These are phyloP conservation scores for Penicillium sp. DNA, from an alignment of 2,329 filamentous ascomycete genomes.

Conservation along the genomic window DNA sequence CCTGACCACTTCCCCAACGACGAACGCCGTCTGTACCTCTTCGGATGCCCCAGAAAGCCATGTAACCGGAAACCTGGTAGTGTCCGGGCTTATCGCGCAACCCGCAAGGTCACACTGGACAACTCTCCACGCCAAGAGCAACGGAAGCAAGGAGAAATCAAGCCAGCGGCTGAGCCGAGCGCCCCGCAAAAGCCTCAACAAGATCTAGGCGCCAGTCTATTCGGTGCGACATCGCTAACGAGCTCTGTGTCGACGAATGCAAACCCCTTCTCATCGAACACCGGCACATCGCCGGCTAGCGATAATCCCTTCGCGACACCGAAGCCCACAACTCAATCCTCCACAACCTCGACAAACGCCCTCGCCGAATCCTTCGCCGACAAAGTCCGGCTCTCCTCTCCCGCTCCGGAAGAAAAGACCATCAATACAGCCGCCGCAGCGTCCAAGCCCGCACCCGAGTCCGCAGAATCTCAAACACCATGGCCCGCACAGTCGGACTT, in stretches of 20 bases:
- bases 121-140: conserved; percentile 26
- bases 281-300: conserved; percentile 32
- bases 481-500: conserved; percentile 70
- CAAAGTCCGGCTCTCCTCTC: conserved; percentile 57
- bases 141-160: conserved; percentile 8
- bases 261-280: conserved; percentile 55
- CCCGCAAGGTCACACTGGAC: conserved; percentile 49
- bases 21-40: conserved; percentile 83
- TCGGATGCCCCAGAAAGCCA: conserved; percentile 71
- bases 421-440: conserved; percentile 14
- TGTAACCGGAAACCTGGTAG: conserved; percentile 82
- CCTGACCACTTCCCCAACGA: conserved; percentile 82
- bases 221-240: conserved; percentile 50
- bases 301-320: conserved; percentile 62
- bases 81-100: conserved; percentile 69
- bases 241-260: conserved; percentile 38
- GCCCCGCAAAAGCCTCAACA: conserved; percentile 28
- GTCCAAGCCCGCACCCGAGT: conserved; percentile 32
- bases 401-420: conserved; percentile 23
- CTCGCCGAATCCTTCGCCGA: conserved; percentile 75
- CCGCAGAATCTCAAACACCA: conserved; percentile 56
- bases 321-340: conserved; percentile 35
- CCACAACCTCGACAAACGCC: conserved; percentile 52
- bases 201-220: conserved; percentile 59
- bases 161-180: conserved; percentile 20